Conservation (phyloP, 805 yeast genomes). For the Vanderwaltozyma yarrowii region DNA sequence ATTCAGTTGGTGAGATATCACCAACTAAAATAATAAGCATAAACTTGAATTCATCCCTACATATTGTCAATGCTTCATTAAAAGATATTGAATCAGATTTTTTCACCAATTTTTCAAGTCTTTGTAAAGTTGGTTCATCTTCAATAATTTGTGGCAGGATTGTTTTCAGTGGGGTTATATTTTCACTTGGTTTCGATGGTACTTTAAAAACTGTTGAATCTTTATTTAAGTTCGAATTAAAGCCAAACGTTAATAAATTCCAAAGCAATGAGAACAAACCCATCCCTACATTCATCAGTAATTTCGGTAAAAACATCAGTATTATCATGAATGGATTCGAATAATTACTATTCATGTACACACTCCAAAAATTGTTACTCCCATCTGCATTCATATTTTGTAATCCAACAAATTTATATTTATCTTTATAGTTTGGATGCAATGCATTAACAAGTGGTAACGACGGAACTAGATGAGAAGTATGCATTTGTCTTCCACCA, state of each 20-base stretch:
- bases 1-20: conserved; percentile 18
- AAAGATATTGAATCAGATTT: conserved; percentile 22
- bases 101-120: conserved; percentile 5
- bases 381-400: conserved; percentile 6
- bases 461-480: conserved; percentile 15
- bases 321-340: conserved; percentile 37
- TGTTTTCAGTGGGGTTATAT: conserved; percentile 6
- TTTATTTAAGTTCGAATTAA: conserved; percentile 6
- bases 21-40: conserved; percentile 43
- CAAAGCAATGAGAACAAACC: conserved; percentile 14
- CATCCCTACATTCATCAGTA: conserved; percentile 22
- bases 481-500: conserved; percentile 2
- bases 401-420: conserved; percentile 19
- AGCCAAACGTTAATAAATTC: conserved; percentile 14
- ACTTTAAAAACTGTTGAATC: conserved; percentile 8
- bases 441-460: conserved; percentile 28
- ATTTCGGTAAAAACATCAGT: conserved; percentile 45
- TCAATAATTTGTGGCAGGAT: conserved; percentile 5
- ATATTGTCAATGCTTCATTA: conserved; percentile 33
- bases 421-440: conserved; percentile 21
- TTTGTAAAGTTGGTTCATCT: conserved; percentile 5
- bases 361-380: conserved; percentile 3
- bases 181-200: conserved; percentile 15
- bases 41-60: conserved; percentile 38
- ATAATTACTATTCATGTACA: conserved; percentile 1